A percentile compares a stretch with the other conserved stretches of the same genome.
Conservation (phyloP, 2,329 filamentous ascomycete species). For the Aspergillus sp. region DNA sequence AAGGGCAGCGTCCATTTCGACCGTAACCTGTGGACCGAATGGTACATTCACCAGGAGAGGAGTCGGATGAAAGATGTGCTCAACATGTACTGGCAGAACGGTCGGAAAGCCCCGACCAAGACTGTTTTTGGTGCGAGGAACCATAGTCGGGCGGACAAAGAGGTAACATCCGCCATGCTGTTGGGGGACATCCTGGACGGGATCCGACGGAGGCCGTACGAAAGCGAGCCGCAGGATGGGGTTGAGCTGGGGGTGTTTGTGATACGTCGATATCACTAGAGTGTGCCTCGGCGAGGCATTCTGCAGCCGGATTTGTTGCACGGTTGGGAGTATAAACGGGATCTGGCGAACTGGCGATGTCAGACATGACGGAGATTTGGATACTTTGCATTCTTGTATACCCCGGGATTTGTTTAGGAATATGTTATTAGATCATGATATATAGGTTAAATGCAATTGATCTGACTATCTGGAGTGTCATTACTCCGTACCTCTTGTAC, state of each 20-base stretch:
- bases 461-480: background rate
- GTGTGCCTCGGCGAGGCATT: no score
- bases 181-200: slow-evolving; percentile 51
- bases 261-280: slow-evolving; percentile 34
- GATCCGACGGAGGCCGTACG: slow-evolving; percentile 44
- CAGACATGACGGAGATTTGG: background rate
- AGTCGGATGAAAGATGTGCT: slow-evolving; percentile 46
- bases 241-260: slow-evolving; percentile 43
- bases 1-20: slow-evolving; percentile 44
- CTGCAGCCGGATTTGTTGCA: no score
- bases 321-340: slow-evolving; percentile 7
- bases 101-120: slow-evolving; percentile 25
- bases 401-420: slow-evolving; percentile 16
- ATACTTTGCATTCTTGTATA: slow-evolving; percentile 14
- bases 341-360: background rate
- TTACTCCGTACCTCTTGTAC: background rate
- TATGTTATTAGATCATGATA: slow-evolving; percentile 6
- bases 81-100: slow-evolving; percentile 33
- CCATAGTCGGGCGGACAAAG: slow-evolving; percentile 28
- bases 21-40: slow-evolving; percentile 50
- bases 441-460: slow-evolving; percentile 7
- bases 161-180: slow-evolving; percentile 46
- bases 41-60: slow-evolving; percentile 58
- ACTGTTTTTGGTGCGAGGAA: slow-evolving; percentile 14
- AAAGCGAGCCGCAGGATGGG: slow-evolving; percentile 34